Conservation (phyloP, 2,329 filamentous ascomycete species). For the Myriosclerotinia curreyana region DNA sequence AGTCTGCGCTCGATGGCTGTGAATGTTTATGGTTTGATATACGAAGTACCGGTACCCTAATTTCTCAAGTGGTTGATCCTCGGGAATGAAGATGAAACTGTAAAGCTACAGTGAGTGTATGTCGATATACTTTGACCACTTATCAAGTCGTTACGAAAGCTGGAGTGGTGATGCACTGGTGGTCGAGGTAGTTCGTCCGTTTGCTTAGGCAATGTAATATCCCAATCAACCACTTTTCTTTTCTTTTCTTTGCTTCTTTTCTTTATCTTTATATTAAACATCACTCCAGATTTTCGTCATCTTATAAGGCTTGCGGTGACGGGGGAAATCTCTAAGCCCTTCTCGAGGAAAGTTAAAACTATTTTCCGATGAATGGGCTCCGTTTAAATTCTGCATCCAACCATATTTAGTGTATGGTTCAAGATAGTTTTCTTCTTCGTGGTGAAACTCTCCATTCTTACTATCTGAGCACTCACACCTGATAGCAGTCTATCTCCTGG, state of each 20-base stretch:
- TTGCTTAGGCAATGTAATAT: constrained; percentile 1
- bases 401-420: background rate
- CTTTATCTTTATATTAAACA: background rate
- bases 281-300: background rate
- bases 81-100: background rate
- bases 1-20: background rate
- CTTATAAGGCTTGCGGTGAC: background rate
- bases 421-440: background rate
- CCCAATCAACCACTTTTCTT: background rate
- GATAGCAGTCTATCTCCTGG: background rate
- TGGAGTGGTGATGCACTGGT: too few relatives aligned
- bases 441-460: background rate
- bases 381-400: background rate
- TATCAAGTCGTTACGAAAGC: background rate
- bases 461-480: constrained; percentile 1
- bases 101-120: background rate
- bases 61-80: background rate
- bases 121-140: background rate
- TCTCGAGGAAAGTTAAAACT: background rate
- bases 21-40: background rate
- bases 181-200: background rate
- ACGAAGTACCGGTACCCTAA: too few relatives aligned
- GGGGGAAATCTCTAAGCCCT: too few relatives aligned
- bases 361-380: background rate
- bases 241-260: background rate